phyloP scores from a whole-genome alignment of 768 basidiomycete species.

The Tricholoma sp. region DNA sequence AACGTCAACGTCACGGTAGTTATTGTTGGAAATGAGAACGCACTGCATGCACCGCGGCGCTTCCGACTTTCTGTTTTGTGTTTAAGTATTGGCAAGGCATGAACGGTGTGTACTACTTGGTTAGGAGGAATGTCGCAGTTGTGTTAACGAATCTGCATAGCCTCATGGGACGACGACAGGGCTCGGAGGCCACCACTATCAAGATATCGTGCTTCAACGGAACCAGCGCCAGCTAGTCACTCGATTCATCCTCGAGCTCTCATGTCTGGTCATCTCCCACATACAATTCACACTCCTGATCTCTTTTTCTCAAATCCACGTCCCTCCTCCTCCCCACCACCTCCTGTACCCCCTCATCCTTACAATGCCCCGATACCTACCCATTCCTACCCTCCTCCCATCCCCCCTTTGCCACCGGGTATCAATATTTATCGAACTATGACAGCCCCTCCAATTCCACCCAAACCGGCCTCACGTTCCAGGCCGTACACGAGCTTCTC shows the following conservation, averaged over 20 bases:
- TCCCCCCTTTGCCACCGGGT: slow-evolving; percentile 22
- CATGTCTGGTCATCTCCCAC: slow-evolving; percentile 17
- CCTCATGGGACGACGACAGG: slow-evolving; percentile 12
- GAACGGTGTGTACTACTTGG: background rate
- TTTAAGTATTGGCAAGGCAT: background rate
- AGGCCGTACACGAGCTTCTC: background rate
- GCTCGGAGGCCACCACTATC: background rate
- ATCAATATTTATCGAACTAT: slow-evolving; percentile 9
- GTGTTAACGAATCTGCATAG: slow-evolving; percentile 5
- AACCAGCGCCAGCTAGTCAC: slow-evolving; percentile 10
- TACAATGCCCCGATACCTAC: slow-evolving; percentile 18
- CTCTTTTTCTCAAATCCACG: slow-evolving; percentile 18
- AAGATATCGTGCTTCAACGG: slow-evolving; percentile 16
- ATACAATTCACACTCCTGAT: slow-evolving; percentile 18
- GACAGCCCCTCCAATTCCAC: slow-evolving; percentile 31
- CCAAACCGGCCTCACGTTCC: slow-evolving; percentile 25
- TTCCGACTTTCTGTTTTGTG: background rate
- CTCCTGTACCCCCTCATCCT: slow-evolving; percentile 27
- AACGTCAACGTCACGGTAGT: background rate
- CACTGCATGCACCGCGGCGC: background rate
- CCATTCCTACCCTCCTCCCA: slow-evolving; percentile 22
- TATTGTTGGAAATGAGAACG: too few relatives aligned
- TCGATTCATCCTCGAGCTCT: slow-evolving; percentile 11
- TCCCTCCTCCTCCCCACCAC: slow-evolving; percentile 9
- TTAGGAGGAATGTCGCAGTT: background rate